These are phyloP conservation scores for Punctularia strigosozonata DNA, from an alignment of 768 basidiomycete genomes.

Conservation along the genomic window DNA sequence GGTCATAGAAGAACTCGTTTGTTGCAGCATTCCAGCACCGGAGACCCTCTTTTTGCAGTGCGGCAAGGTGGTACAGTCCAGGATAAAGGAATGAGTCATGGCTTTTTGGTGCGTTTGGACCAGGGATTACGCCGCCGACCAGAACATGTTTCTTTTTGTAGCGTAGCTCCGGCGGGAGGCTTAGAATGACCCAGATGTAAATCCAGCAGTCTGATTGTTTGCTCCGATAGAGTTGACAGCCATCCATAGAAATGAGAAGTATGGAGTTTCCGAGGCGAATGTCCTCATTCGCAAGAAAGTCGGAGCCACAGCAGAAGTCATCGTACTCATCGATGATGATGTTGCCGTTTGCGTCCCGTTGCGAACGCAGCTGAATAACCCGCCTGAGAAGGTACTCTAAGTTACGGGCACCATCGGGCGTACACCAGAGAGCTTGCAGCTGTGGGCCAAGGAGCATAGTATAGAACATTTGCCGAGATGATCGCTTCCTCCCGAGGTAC, in stretches of 20 bases:
- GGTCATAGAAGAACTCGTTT: neutral
- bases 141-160: conserved; percentile 20
- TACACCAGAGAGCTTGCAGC: conserved; percentile 1
- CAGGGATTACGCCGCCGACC: conserved; percentile 18
- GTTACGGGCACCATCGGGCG: neutral
- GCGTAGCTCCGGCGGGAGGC: conserved; percentile 12
- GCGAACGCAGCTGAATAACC: conserved; percentile 1
- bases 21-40: conserved; percentile 15
- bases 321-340: conserved; percentile 4
- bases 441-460: conserved; percentile 2
- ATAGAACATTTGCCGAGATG: conserved; percentile 1
- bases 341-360: conserved; percentile 1
- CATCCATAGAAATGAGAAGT: conserved; percentile 15
- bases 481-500: neutral
- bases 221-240: conserved; percentile 16
- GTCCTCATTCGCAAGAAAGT: conserved; percentile 5
- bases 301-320: conserved; percentile 8
- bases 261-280: conserved; percentile 8
- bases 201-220: conserved; percentile 24
- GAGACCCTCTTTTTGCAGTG: conserved; percentile 16
- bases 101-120: conserved; percentile 19
- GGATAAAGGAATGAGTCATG: conserved; percentile 21
- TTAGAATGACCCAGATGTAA: conserved; percentile 18
- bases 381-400: conserved; percentile 2
- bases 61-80: conserved; percentile 17